These are phyloP conservation scores for Xerophyta viscosa DNA, from an alignment of 106 monocot genomes.

Conservation along the genomic window DNA sequence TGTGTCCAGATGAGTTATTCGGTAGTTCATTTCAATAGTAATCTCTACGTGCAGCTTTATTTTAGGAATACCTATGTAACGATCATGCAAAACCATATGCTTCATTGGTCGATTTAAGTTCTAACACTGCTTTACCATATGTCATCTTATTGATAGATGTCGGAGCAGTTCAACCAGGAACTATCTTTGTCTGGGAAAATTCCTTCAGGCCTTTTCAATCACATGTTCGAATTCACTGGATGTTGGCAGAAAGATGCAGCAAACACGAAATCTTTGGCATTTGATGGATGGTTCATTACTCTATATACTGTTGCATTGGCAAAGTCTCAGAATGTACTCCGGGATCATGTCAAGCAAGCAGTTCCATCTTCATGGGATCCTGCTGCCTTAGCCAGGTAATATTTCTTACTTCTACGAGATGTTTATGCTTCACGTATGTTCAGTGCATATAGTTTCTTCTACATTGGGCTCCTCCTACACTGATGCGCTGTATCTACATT, in stretches of 20 bases:
- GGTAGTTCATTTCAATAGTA: too few species aligned
- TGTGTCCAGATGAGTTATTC: too few species aligned
- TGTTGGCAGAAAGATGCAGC: conserved; percentile 64
- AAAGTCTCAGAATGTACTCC: conserved; percentile 30
- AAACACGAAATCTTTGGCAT: conserved; percentile 39
- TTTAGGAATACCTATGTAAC: too few species aligned
- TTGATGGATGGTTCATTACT: conserved; percentile 67
- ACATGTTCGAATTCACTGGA: conserved; percentile 61
- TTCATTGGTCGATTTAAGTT: too few species aligned
- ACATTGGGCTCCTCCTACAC: too few species aligned
- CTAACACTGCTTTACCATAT: too few species aligned
- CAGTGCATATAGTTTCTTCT: too few species aligned
- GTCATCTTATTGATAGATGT: too few species aligned
- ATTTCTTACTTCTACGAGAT: too few species aligned
- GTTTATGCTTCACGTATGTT: background rate
- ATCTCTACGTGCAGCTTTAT: too few species aligned
- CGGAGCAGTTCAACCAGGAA: conserved; percentile 62
- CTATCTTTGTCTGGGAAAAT: conserved; percentile 61
- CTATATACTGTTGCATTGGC: conserved; percentile 58
- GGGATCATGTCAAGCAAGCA: conserved; percentile 44
- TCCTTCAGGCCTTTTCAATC: conserved; percentile 71
- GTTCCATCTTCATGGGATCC: conserved; percentile 82
- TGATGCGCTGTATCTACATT: too few species aligned
- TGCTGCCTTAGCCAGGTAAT: conserved; percentile 56
- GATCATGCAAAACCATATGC: too few species aligned